Percentiles rank a stretch among this genome's conserved stretches.
Evolutionary conservation across 169 alveolate genomes (phyloP).

Genomic region (Plasmodium knowlesi): DNA sequence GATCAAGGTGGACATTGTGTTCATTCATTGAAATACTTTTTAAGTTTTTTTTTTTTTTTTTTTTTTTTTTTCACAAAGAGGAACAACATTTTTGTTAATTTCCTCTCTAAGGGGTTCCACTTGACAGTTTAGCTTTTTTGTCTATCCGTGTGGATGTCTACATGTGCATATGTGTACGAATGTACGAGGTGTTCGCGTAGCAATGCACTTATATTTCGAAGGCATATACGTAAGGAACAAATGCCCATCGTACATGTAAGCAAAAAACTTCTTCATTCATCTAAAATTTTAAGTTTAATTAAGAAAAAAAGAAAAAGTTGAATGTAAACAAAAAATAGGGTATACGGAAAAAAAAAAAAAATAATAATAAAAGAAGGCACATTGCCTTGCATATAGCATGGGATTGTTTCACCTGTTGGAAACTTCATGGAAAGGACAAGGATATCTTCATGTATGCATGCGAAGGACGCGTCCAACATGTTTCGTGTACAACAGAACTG

Average conservation of each 20-base stretch:
- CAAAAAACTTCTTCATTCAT: neutral
- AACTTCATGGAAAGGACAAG: neutral
- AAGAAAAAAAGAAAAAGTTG: neutral
- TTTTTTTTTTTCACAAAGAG: neutral
- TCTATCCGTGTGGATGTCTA: neutral
- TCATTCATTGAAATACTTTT: neutral
- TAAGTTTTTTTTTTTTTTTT: neutral
- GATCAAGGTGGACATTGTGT: neutral
- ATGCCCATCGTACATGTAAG: neutral
- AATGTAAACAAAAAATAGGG: neutral
- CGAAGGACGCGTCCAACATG: neutral
- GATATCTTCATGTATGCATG: neutral
- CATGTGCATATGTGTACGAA: neutral
- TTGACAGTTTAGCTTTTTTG: neutral
- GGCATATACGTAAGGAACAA: neutral
- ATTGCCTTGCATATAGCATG: neutral
- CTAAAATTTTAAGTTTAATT: neutral
- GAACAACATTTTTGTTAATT: neutral
- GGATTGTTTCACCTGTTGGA: neutral
- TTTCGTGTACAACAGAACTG: neutral
- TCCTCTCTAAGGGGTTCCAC: neutral
- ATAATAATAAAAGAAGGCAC: neutral
- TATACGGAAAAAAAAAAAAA: neutral
- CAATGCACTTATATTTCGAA: neutral
- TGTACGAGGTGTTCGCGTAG: neutral